These are phyloP conservation scores for Ceriops decandra DNA, from an alignment of 345 rosid genomes.

Conservation along the genomic window DNA sequence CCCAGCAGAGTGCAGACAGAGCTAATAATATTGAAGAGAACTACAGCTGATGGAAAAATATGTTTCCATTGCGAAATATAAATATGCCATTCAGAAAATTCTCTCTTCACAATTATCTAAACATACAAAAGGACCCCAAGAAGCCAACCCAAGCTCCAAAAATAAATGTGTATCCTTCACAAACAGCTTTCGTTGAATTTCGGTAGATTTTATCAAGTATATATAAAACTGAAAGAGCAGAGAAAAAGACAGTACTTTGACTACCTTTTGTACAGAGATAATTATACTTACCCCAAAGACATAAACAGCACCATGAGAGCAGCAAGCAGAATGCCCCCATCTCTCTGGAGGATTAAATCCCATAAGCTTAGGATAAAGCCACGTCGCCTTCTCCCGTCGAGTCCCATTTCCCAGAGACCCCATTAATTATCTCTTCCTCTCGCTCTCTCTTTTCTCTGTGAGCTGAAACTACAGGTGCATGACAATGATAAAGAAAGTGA, in stretches of 20 bases:
- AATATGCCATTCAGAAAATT: not conserved
- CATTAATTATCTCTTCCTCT: conserved; percentile 22
- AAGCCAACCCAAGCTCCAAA: no score
- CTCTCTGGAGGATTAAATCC: conserved; percentile 67
- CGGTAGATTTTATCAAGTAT: not conserved
- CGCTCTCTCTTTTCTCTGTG: not conserved
- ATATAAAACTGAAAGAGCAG: not conserved
- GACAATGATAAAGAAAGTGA: conserved; percentile 25
- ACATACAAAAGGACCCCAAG: not conserved
- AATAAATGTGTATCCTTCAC: no score
- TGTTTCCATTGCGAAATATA: conserved; percentile 22
- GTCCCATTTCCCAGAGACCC: conserved; percentile 41
- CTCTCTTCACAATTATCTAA: no score
- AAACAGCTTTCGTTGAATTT: no score
- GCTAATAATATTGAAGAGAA: conserved; percentile 19
- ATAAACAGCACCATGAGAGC: conserved; percentile 51
- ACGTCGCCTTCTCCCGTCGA: conserved; percentile 57
- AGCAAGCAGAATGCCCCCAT: conserved; percentile 86
- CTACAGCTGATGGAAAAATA: conserved; percentile 17
- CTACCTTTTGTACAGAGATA: not conserved
- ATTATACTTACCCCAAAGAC: conserved; percentile 56
- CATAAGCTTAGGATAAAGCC: conserved; percentile 55
- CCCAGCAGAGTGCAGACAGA: conserved; percentile 16
- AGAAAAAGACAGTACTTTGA: not conserved
- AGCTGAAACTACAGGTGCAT: conserved; percentile 10